A percentile compares a stretch with the other conserved stretches of the same genome.
Evolutionary conservation across 176 grass and related monocot species (phyloP).

Genomic region (Thalia dealbata): DNA sequence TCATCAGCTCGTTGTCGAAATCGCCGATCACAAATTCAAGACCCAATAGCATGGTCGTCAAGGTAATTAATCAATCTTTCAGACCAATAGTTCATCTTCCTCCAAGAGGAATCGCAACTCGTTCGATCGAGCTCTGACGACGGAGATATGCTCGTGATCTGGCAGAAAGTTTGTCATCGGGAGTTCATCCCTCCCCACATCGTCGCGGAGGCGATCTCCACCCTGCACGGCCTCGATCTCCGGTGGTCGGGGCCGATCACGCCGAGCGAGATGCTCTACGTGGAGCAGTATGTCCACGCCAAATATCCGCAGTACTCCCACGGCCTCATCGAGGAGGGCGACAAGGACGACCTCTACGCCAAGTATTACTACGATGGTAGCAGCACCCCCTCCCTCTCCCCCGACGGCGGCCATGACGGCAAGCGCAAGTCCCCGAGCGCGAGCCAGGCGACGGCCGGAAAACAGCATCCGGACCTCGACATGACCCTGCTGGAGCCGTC

Average conservation of each 20-base stretch:
- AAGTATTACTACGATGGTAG: constrained; percentile 20
- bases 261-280: constrained; percentile 44
- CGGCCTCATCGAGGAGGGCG: constrained; percentile 47
- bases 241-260: constrained; percentile 74
- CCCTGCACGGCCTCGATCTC: constrained; percentile 48
- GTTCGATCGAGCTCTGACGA: not conserved
- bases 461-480: constrained; percentile 18
- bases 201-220: constrained; percentile 62
- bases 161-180: constrained; percentile 54
- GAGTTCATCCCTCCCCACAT: constrained; percentile 67
- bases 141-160: not conserved
- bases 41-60: constrained; percentile 69
- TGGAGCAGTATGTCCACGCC: constrained; percentile 55
- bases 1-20: constrained; percentile 15
- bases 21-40: constrained; percentile 17
- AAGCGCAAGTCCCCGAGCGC: constrained; percentile 1
- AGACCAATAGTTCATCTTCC: not conserved
- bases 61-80: constrained; percentile 27
- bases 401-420: constrained; percentile 5
- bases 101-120: not conserved
- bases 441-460: not conserved
- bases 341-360: constrained; percentile 49
- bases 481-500: constrained; percentile 42
- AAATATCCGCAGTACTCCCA: constrained; percentile 74
- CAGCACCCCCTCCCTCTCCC: not conserved